phyloP scores from a whole-genome alignment of 768 basidiomycete genomes.

The Suillus bovinus region DNA sequence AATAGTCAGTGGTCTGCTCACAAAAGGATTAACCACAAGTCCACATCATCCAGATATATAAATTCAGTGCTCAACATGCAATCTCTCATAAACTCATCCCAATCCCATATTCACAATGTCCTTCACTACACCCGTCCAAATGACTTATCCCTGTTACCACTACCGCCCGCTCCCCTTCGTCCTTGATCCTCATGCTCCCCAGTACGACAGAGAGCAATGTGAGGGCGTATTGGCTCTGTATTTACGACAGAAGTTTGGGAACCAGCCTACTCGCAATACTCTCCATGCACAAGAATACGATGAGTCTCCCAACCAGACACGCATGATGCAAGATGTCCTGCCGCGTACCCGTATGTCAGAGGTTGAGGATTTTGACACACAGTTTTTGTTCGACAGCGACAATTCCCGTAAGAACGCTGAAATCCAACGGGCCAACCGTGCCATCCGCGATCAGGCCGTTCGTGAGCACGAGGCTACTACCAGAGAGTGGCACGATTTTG shows the following conservation, averaged over 20 bases:
- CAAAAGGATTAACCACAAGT: not conserved
- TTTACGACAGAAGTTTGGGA: not conserved
- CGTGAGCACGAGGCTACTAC: constrained; percentile 1
- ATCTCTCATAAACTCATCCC: not conserved
- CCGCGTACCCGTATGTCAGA: not conserved
- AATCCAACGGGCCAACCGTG: not conserved
- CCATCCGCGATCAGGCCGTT: not conserved
- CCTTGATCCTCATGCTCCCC: constrained; percentile 21
- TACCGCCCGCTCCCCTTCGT: not conserved
- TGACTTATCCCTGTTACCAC: not conserved
- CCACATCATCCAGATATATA: not conserved
- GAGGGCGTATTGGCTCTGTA: not conserved
- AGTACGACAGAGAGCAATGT: constrained; percentile 20
- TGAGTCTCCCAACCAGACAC: not conserved
- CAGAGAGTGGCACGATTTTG: not conserved
- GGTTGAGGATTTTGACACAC: not conserved
- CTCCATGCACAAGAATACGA: constrained; percentile 2
- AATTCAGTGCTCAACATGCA: not conserved
- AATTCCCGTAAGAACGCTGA: not conserved
- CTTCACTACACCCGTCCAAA: not conserved
- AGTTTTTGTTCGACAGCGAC: not conserved
- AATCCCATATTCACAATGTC: not conserved
- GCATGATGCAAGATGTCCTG: not conserved
- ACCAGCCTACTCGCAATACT: constrained; percentile 6
- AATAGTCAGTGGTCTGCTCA: not conserved